Evolutionary conservation across 169 alveolate genomes (phyloP).

Genomic region (Cryptosporidium canis): DNA sequence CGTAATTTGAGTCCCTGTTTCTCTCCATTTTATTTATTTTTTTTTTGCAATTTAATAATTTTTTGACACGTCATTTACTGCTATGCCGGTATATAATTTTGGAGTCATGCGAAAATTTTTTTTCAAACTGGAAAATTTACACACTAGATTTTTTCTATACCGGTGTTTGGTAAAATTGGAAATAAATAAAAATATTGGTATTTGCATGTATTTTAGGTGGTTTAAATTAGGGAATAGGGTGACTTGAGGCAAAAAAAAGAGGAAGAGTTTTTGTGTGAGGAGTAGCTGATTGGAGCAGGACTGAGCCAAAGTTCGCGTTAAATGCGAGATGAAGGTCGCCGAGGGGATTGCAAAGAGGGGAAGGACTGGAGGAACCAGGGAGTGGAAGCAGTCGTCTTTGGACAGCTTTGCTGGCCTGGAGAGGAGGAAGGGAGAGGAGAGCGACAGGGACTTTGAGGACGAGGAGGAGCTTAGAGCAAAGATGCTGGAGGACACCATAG

Average conservation of each 20-base stretch:
- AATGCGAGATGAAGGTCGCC: not conserved
- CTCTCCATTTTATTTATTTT: not conserved
- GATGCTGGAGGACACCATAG: constrained; percentile 1
- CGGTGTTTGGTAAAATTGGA: not conserved
- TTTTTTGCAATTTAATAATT: too few species aligned
- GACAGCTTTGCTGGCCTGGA: constrained; percentile 7
- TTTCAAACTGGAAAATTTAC: not conserved
- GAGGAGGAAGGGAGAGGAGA: not conserved
- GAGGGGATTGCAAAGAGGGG: not conserved
- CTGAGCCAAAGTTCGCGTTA: too few species aligned
- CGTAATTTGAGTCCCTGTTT: not conserved
- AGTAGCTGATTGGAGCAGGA: not conserved
- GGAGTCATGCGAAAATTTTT: not conserved
- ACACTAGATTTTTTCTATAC: not conserved
- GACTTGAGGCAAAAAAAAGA: not conserved
- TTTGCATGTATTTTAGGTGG: not conserved
- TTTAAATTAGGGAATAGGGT: not conserved
- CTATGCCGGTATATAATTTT: not conserved
- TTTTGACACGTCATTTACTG: constrained; percentile 5
- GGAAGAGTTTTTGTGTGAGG: not conserved
- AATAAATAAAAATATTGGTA: not conserved
- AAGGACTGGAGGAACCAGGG: not conserved
- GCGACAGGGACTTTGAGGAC: constrained; percentile 1
- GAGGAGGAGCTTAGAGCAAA: not conserved
- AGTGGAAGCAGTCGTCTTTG: constrained; percentile 44